Base-by-base conservation (phyloP, 2,329 filamentous ascomycete species). In the Capronia americana region DNA sequence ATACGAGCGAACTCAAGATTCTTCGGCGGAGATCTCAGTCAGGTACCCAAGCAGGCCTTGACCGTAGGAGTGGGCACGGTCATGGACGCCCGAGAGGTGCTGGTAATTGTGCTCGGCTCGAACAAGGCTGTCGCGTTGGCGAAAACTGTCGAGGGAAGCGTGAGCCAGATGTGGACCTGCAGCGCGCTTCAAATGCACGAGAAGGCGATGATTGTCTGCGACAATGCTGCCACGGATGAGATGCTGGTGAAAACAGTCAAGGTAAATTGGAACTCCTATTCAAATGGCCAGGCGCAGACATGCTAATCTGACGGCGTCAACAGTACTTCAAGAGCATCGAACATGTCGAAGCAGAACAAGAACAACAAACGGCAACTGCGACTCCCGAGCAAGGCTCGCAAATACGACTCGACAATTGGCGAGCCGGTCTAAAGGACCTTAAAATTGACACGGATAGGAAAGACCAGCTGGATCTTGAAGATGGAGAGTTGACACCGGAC, bases 101-200 rank as follows among this genome's bases (percentile, higher is more conserved):
- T 95, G 30, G 88, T 93, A 72, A 92, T 96, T 72, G 92, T 93
- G 69, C 87, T 91, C 0, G 92, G 92, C 24, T 88, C 90, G 51
- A 90, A 92, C 82, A 96, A 96, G 79, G 87, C 92, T 0, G 81
- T 91, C 38, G 92, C 92, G 30, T 80, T 96, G 69, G 90, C 93
- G 77, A 90, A 88, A 73, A 93, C 90, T 72, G 87, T 96, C 69
- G 92, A 96, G 77, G 89, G 90, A 64, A 90, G 90, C 32, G 86
- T 96, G 68, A 94, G 93, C 77, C 92, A 95, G 80, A 94, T 94
- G 90, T 96, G 92, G 92, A 94, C 92, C 0, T 84, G 95, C 6
- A 94, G 91, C 8, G 88, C 87, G 62, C 83, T 96, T 50, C 92
- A 96, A 77, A 81, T 94, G 69, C 92, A 95, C 77, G 89, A 88